Conservation (phyloP, 1,284 basidiomycete species). For the Neolentinus lepideus region DNA sequence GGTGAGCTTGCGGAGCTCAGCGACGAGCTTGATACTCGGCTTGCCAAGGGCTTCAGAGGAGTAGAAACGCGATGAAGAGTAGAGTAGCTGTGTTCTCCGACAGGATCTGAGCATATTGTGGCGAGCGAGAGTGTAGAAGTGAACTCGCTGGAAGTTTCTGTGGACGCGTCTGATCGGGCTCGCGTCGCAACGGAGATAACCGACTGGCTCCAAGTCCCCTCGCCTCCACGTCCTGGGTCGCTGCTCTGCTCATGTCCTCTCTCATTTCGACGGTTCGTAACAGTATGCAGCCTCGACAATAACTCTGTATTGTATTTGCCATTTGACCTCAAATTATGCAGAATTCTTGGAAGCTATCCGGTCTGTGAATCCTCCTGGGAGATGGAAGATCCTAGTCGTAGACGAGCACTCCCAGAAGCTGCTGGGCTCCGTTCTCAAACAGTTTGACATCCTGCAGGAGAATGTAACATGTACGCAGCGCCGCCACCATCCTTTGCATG, state of each 20-base stretch:
- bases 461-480: constrained; percentile 81
- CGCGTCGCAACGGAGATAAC: background rate
- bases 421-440: constrained; percentile 83
- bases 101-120: background rate
- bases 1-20: constrained; percentile 77
- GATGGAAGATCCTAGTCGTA: constrained; percentile 97
- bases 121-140: background rate
- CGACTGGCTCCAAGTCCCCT: background rate
- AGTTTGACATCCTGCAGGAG: constrained; percentile 89
- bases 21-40: constrained; percentile 59
- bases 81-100: background rate
- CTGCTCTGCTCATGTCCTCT: constrained; percentile 36
- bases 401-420: constrained; percentile 88
- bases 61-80: background rate
- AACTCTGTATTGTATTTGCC: background rate
- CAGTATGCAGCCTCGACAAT: constrained; percentile 32
- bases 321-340: constrained; percentile 18
- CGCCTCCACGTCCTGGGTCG: background rate
- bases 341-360: constrained; percentile 78
- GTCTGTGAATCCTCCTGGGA: constrained; percentile 70
- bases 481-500: background rate
- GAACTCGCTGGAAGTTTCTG: background rate
- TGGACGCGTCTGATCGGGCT: background rate
- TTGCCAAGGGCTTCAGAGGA: background rate
- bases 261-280: constrained; percentile 44